phyloP scores from a whole-genome alignment of 148 eudicot genomes.

The Nepenthes gracilis region DNA sequence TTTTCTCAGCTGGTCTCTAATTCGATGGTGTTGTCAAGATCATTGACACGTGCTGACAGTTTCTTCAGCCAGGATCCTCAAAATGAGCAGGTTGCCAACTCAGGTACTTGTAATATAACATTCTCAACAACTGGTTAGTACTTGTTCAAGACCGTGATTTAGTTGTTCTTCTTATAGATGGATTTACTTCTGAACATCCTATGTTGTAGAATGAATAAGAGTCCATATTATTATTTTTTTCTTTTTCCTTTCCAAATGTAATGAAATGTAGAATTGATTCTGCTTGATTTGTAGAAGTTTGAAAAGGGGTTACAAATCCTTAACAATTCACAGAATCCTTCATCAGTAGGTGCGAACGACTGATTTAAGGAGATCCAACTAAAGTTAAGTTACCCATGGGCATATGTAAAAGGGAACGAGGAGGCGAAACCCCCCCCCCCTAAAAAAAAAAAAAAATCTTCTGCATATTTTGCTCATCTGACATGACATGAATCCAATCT shows the following conservation, averaged over 20 bases:
- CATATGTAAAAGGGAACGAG: too few relatives aligned
- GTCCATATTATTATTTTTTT: neutral
- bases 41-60: conserved; percentile 42
- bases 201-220: neutral
- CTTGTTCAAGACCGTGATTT: neutral
- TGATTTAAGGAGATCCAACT: too few relatives aligned
- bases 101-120: conserved; percentile 31
- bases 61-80: conserved; percentile 31
- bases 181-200: neutral
- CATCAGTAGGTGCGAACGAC: too few relatives aligned
- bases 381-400: too few relatives aligned
- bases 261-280: neutral
- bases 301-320: too few relatives aligned
- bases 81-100: conserved; percentile 25
- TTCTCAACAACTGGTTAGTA: neutral
- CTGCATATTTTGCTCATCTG: too few relatives aligned
- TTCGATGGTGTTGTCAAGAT: conserved; percentile 50
- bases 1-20: conserved; percentile 74
- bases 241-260: neutral
- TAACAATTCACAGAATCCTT: too few relatives aligned
- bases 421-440: too few relatives aligned
- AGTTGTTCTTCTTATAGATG: neutral
- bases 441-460: too few relatives aligned
- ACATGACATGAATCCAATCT: too few relatives aligned
- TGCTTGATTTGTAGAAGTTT: neutral